Evolutionary conservation across 2,329 filamentous ascomycete species (phyloP).

Genomic region (Xylariaceae sp.): DNA sequence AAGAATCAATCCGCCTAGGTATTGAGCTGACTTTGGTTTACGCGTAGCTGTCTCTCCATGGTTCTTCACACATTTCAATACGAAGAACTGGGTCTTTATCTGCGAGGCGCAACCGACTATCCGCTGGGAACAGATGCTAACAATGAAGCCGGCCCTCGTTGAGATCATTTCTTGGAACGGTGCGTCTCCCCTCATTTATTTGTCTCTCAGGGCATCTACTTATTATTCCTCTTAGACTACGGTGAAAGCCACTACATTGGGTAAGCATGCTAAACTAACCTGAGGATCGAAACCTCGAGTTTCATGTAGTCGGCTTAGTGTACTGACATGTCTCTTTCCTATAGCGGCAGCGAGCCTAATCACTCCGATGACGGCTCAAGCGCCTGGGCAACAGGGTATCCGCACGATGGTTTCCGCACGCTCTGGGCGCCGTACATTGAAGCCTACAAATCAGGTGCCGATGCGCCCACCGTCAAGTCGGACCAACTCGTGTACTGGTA

Average conservation of each 20-base stretch:
- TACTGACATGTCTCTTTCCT: neutral
- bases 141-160: conserved; percentile 14
- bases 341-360: conserved; percentile 17
- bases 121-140: conserved; percentile 23
- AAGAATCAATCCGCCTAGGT: too few species aligned
- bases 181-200: neutral
- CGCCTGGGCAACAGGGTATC: conserved; percentile 22
- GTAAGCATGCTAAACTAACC: neutral
- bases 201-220: neutral
- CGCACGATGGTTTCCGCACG: conserved; percentile 13
- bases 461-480: conserved; percentile 7
- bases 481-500: conserved; percentile 26
- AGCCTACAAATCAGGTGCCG: conserved; percentile 21
- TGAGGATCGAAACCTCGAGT: neutral
- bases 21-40: too few species aligned
- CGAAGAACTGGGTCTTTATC: conserved; percentile 26
- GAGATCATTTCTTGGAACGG: conserved; percentile 27
- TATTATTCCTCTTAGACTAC: neutral
- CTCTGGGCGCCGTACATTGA: conserved; percentile 21
- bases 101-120: conserved; percentile 18
- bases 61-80: conserved; percentile 26
- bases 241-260: conserved; percentile 16
- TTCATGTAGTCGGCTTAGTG: too few species aligned
- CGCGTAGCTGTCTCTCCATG: conserved; percentile 23
- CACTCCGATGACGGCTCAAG: conserved; percentile 23